Evolutionary conservation across 2,329 filamentous ascomycete species (phyloP), one percentile per base, ranked within the genome.

Genomic region (Cercospora zeae-maydis): DNA sequence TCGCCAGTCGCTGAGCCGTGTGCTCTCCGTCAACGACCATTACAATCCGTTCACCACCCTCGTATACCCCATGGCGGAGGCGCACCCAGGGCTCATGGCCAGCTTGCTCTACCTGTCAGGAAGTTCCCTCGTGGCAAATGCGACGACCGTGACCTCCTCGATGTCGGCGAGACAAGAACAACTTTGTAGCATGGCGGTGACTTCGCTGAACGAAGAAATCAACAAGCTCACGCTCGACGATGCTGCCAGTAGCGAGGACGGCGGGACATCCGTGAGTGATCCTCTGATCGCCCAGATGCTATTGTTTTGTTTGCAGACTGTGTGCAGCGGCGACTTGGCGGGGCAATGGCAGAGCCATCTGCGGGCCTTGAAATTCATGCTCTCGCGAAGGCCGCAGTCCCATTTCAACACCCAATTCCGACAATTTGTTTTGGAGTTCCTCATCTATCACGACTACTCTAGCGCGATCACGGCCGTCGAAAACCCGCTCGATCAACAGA

Each of bases 11-110:
- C 84, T 96, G 61, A 93, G 91, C 77, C 86, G 87, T 42, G 88
- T 95, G 1, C 81, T 96, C 57, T 96, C 90, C 0, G 84, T 96
- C 16, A 88, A 88, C 55, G 90, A 93, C 73, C 84, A 88, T 64
- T 87, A 87, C 63, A 96, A 96, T 69, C 91, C 91, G 1, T 96
- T 96, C 78, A 91, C 91, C 72, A 89, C 92, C 67, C 88, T 95
- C 68, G 80, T 96, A 36, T 81, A 96, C 2, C 90, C 91, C 1
- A 89, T 96, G 79, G 92, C 92, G 2, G 86, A 90, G 45, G 83
- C 88, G 64, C 88, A 96, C 73, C 83, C 87, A 65, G 91, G 91
- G 11, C 80, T 96, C 58, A 96, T 96, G 92, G 92, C 96, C 75
- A 95, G 92, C 10, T 86, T 96, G 55, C 83, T 96, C 58, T 92